phyloP scores from a whole-genome alignment of 768 basidiomycete genomes.

The Guyanaporus albipodus region DNA sequence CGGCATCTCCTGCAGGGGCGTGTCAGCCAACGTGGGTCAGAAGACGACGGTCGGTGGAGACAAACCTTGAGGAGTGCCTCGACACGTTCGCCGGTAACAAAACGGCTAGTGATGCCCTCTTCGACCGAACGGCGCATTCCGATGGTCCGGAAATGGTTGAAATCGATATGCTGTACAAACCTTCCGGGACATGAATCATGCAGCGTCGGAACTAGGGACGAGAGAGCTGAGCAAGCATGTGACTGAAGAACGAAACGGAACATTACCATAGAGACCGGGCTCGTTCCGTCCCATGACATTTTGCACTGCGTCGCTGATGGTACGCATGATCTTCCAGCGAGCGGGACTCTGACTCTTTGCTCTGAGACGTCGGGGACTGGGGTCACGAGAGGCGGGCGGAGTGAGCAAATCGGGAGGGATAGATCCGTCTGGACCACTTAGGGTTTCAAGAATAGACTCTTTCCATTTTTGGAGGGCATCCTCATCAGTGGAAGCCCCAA shows the following conservation, averaged over 20 bases:
- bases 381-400: slow-evolving; percentile 77
- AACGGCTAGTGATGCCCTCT: slow-evolving; percentile 84
- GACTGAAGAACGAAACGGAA: neutral
- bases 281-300: slow-evolving; percentile 58
- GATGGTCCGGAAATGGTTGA: slow-evolving; percentile 96
- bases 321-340: slow-evolving; percentile 77
- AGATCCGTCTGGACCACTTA: slow-evolving; percentile 61
- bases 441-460: slow-evolving; percentile 53
- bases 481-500: slow-evolving; percentile 36
- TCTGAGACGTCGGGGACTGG: slow-evolving; percentile 72
- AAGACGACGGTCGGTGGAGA: slow-evolving; percentile 3
- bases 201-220: slow-evolving; percentile 55
- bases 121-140: slow-evolving; percentile 92
- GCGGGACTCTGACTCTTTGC: slow-evolving; percentile 78
- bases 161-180: slow-evolving; percentile 84
- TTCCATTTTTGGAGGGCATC: slow-evolving; percentile 50
- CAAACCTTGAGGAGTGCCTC: slow-evolving; percentile 71
- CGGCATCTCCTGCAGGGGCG: slow-evolving; percentile 68
- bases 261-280: slow-evolving; percentile 71
- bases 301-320: slow-evolving; percentile 76
- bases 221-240: neutral
- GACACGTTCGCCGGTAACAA: slow-evolving; percentile 88
- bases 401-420: slow-evolving; percentile 75
- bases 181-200: slow-evolving; percentile 72
- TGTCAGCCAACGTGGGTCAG: slow-evolving; percentile 6